Evolutionary conservation across 257 asterid genomes (phyloP).

Genomic region (Galeopsis tetrahit): DNA sequence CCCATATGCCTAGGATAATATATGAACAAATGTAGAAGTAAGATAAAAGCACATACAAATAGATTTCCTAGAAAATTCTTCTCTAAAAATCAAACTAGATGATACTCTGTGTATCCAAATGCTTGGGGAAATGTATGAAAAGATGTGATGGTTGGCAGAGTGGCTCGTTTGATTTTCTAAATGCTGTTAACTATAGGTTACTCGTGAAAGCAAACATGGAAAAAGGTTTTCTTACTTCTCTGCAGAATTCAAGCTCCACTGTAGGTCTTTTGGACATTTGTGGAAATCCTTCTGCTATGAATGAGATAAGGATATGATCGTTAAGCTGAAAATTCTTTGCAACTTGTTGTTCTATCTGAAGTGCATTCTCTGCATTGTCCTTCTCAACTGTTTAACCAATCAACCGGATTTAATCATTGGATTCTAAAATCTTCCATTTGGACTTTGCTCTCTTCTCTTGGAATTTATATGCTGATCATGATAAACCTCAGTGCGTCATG

Average conservation of each 20-base stretch:
- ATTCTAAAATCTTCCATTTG: neutral
- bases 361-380: constrained; percentile 14
- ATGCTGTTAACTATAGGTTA: neutral
- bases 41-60: neutral
- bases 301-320: constrained; percentile 12
- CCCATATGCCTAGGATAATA: neutral
- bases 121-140: constrained; percentile 2
- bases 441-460: neutral
- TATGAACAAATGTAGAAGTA: neutral
- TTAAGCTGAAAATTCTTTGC: neutral
- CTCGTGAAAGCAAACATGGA: constrained; percentile 22
- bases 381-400: constrained; percentile 16
- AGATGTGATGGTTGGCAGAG: neutral
- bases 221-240: neutral
- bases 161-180: constrained; percentile 1
- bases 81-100: neutral
- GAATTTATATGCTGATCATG: constrained; percentile 15
- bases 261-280: neutral
- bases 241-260: neutral
- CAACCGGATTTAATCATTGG: neutral
- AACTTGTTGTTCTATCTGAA: constrained; percentile 16
- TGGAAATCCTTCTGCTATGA: constrained; percentile 17
- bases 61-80: neutral
- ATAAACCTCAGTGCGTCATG: constrained; percentile 1
- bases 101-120: constrained; percentile 2